Conservation (phyloP, 2,329 filamentous ascomycete genomes). For the Colletotrichum agaves region DNA sequence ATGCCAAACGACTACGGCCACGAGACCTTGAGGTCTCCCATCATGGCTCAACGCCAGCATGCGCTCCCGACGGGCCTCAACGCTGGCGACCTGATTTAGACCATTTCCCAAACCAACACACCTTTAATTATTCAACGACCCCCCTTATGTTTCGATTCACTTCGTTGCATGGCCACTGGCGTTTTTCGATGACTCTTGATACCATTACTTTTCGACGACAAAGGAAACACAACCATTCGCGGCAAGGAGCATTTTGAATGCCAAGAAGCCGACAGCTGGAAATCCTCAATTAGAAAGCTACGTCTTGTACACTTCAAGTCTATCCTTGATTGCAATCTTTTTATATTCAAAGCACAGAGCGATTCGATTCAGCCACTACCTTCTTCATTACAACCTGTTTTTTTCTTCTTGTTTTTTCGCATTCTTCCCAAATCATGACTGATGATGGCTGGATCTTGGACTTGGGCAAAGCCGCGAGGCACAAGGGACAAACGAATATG, state of each 20-base stretch:
- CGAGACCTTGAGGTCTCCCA: slow-evolving; percentile 48
- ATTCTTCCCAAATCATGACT: slow-evolving; percentile 31
- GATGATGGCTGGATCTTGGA: slow-evolving; percentile 30
- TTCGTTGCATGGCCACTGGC: slow-evolving; percentile 54
- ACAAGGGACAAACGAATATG: slow-evolving; percentile 13
- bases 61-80: slow-evolving; percentile 63
- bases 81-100: slow-evolving; percentile 66
- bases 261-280: slow-evolving; percentile 9
- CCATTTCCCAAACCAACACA: background rate
- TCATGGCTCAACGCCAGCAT: slow-evolving; percentile 42
- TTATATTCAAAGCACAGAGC: slow-evolving; percentile 28
- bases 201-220: slow-evolving; percentile 31
- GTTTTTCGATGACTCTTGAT: slow-evolving; percentile 43
- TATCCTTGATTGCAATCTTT: slow-evolving; percentile 33
- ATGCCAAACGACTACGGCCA: slow-evolving; percentile 53
- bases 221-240: slow-evolving; percentile 1
- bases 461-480: slow-evolving; percentile 24
- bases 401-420: slow-evolving; percentile 8
- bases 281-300: slow-evolving; percentile 13
- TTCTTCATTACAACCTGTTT: background rate
- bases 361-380: slow-evolving; percentile 8
- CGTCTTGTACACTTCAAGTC: slow-evolving; percentile 38
- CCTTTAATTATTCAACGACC: slow-evolving; percentile 33
- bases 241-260: background rate
- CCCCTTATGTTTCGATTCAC: slow-evolving; percentile 37